Conservation (phyloP, 2,329 filamentous ascomycete species). For the Penicillium sp. region DNA sequence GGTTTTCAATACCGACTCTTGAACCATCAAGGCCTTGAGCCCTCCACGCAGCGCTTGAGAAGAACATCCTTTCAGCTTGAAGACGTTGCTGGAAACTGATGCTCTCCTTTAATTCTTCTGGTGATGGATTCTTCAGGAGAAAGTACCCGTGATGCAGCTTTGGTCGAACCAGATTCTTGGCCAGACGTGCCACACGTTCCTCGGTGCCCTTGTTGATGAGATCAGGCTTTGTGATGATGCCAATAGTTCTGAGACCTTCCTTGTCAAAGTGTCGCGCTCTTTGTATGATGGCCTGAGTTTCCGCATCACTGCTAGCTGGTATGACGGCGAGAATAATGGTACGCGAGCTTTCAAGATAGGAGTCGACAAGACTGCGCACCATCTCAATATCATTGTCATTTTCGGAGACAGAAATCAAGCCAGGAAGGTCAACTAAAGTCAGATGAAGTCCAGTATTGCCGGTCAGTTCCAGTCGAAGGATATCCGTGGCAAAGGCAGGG, state of each 20-base stretch:
- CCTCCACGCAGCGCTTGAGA: background rate
- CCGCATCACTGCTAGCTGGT: slow-evolving; percentile 50
- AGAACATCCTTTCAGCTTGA: background rate
- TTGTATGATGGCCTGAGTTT: slow-evolving; percentile 50
- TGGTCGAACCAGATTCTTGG: background rate
- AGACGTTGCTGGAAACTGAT: background rate
- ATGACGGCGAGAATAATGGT: slow-evolving; percentile 57
- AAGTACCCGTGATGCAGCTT: background rate
- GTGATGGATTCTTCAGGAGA: background rate
- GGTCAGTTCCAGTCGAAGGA: slow-evolving; percentile 63
- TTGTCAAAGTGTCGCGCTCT: slow-evolving; percentile 44
- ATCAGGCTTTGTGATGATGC: slow-evolving; percentile 58
- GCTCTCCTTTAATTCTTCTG: background rate
- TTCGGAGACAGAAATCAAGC: slow-evolving; percentile 60
- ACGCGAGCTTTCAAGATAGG: slow-evolving; percentile 50
- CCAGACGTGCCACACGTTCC: slow-evolving; percentile 26
- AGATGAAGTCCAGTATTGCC: slow-evolving; percentile 52
- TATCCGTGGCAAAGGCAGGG: slow-evolving; percentile 54
- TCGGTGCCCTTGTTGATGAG: slow-evolving; percentile 33
- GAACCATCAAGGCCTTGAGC: background rate
- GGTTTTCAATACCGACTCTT: background rate
- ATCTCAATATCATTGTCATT: slow-evolving; percentile 58
- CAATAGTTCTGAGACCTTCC: slow-evolving; percentile 45
- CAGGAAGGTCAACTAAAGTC: slow-evolving; percentile 66
- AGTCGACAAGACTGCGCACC: slow-evolving; percentile 58